Evolutionary conservation across 2,329 filamentous ascomycete species (phyloP).

Genomic region (Tympanopsis confertula): DNA sequence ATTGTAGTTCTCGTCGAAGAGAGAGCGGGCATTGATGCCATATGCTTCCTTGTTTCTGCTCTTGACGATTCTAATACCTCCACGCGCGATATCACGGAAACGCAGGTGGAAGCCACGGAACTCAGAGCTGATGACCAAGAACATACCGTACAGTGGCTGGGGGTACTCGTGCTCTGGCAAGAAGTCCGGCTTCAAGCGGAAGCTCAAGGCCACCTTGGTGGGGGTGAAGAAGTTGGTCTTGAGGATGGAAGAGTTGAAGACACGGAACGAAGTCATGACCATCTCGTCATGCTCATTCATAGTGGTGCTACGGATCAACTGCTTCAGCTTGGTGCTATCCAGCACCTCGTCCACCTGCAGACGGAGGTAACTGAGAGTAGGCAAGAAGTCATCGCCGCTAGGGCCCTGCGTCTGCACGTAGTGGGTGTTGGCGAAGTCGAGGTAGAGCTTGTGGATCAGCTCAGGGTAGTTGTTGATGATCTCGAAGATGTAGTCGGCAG

Average conservation of each 20-base stretch:
- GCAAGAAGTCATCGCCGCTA: slow-evolving; percentile 40
- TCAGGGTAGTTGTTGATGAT: slow-evolving; percentile 87
- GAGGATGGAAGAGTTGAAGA: slow-evolving; percentile 85
- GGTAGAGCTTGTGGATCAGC: slow-evolving; percentile 76
- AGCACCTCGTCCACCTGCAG: slow-evolving; percentile 54
- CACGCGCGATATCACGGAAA: slow-evolving; percentile 92
- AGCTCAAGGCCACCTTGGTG: slow-evolving; percentile 94
- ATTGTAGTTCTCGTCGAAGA: slow-evolving; percentile 98
- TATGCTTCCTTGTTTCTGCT: slow-evolving; percentile 93
- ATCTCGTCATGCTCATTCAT: slow-evolving; percentile 92
- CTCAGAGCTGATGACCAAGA: slow-evolving; percentile 92
- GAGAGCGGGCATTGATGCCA: slow-evolving; percentile 84
- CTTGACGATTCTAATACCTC: slow-evolving; percentile 97
- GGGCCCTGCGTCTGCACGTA: neutral
- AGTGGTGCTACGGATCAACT: slow-evolving; percentile 67
- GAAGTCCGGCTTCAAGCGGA: slow-evolving; percentile 82
- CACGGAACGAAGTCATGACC: slow-evolving; percentile 92
- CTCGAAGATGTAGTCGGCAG: slow-evolving; percentile 92
- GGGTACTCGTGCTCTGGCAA: slow-evolving; percentile 86
- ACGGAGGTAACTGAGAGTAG: slow-evolving; percentile 37
- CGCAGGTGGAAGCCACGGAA: slow-evolving; percentile 94
- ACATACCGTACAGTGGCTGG: slow-evolving; percentile 92
- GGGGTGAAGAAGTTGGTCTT: slow-evolving; percentile 98
- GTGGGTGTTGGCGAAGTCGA: slow-evolving; percentile 83
- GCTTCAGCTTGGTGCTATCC: slow-evolving; percentile 61